Conservation (phyloP, 176 grass and related monocot species). For the Aegilops speltoides region DNA sequence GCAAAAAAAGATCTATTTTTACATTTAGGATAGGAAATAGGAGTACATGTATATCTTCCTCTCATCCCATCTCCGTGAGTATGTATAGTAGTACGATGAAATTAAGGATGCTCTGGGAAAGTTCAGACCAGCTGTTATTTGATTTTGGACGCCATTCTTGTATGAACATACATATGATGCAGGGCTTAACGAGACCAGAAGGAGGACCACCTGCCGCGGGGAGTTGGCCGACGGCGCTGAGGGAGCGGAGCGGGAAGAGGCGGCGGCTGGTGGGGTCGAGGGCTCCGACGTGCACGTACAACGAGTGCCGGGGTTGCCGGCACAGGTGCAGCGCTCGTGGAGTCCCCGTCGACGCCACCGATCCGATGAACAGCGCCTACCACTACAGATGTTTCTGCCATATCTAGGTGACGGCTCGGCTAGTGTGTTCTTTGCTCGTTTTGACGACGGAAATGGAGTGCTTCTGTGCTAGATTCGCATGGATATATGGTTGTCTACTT, state of each 20-base stretch:
- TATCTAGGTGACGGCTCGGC: neutral
- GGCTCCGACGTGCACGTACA: slow-evolving; percentile 74
- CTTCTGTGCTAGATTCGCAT: neutral
- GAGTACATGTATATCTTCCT: no score
- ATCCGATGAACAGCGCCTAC: slow-evolving; percentile 89
- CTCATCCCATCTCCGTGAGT: no score
- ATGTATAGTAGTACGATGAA: neutral
- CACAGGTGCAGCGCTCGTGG: slow-evolving; percentile 58
- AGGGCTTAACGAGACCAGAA: neutral
- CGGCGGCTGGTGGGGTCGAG: slow-evolving; percentile 62
- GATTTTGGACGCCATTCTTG: neutral
- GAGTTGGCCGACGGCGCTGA: neutral
- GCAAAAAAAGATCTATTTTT: neutral
- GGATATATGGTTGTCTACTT: neutral
- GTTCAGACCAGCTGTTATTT: neutral
- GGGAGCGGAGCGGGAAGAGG: neutral
- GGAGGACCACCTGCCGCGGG: neutral
- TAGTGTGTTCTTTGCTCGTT: neutral
- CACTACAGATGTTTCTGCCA: slow-evolving; percentile 86
- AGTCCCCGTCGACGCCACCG: slow-evolving; percentile 66
- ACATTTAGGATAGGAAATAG: neutral
- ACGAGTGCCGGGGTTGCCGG: slow-evolving; percentile 80
- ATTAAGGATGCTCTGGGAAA: neutral
- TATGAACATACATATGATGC: neutral
- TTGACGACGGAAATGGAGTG: neutral